A percentile compares a stretch with the other conserved stretches of the same genome.
phyloP scores from a whole-genome alignment of 345 rosid species.

The Erodium maritimum region DNA sequence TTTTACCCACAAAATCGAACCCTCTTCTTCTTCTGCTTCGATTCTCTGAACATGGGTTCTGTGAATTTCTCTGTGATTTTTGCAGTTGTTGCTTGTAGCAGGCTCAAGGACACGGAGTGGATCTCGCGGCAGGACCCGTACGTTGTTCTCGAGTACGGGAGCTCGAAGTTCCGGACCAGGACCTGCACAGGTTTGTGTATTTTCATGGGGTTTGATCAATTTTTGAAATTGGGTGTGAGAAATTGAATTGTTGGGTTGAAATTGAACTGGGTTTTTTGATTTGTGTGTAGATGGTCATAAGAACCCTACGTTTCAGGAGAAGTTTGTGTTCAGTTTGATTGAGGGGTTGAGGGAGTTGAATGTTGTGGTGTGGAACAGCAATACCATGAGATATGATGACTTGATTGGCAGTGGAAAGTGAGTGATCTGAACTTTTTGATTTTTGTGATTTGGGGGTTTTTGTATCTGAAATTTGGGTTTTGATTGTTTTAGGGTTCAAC shows the following conservation, averaged over 20 bases:
- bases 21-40: neutral
- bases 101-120: conserved; percentile 19
- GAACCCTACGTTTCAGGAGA: conserved; percentile 80
- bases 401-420: conserved; percentile 90
- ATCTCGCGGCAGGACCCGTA: conserved; percentile 19
- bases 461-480: conserved; percentile 2
- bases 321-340: conserved; percentile 55
- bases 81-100: conserved; percentile 18
- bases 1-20: too few relatives aligned
- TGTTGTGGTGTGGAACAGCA: conserved; percentile 69
- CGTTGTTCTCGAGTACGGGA: conserved; percentile 16
- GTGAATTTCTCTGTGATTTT: neutral
- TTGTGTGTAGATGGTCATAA: conserved; percentile 62
- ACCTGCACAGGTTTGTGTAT: conserved; percentile 14
- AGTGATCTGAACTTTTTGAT: neutral
- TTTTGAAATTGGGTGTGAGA: neutral
- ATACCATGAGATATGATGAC: conserved; percentile 47
- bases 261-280: too few relatives aligned
- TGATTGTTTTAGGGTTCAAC: conserved; percentile 41
- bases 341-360: conserved; percentile 73
- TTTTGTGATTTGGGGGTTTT: neutral
- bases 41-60: neutral
- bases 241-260: conserved; percentile 2
- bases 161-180: conserved; percentile 16
- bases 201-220: neutral